Conservation (phyloP, 2,329 filamentous ascomycete species). For the Cercospora sp. region DNA sequence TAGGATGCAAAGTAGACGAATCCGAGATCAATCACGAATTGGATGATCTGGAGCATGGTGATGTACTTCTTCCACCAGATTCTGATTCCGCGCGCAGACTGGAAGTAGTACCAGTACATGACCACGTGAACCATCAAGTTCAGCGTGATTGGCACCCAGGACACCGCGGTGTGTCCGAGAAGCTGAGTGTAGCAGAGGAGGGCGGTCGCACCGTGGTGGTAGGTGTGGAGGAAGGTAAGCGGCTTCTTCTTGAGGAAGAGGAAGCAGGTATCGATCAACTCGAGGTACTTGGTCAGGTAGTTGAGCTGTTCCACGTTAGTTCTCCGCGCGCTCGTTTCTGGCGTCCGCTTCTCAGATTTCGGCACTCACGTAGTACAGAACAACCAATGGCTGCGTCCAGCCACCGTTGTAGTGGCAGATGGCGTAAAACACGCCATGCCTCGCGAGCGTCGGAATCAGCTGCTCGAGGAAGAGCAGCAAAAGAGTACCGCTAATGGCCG, state of each 20-base stretch:
- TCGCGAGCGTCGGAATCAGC: conserved; percentile 77
- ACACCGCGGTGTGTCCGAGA: conserved; percentile 86
- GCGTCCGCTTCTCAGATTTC: neutral
- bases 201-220: conserved; percentile 95
- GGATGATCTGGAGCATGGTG: conserved; percentile 92
- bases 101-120: conserved; percentile 99
- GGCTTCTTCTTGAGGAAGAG: conserved; percentile 99
- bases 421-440: conserved; percentile 80
- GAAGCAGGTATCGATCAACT: conserved; percentile 93
- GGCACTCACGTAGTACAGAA: conserved; percentile 87
- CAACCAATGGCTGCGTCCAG: conserved; percentile 90
- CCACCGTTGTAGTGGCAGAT: conserved; percentile 82
- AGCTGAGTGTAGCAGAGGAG: conserved; percentile 98
- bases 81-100: conserved; percentile 88
- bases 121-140: conserved; percentile 95
- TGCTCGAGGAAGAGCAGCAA: conserved; percentile 88
- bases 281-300: conserved; percentile 97
- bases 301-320: conserved; percentile 65
- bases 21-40: conserved; percentile 95
- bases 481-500: conserved; percentile 76
- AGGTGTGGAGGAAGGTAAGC: conserved; percentile 97
- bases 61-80: conserved; percentile 99
- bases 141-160: conserved; percentile 89
- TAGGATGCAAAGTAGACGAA: conserved; percentile 99
- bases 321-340: neutral